phyloP scores from a whole-genome alignment of 768 basidiomycete species.

The Termitomyces sp. region DNA sequence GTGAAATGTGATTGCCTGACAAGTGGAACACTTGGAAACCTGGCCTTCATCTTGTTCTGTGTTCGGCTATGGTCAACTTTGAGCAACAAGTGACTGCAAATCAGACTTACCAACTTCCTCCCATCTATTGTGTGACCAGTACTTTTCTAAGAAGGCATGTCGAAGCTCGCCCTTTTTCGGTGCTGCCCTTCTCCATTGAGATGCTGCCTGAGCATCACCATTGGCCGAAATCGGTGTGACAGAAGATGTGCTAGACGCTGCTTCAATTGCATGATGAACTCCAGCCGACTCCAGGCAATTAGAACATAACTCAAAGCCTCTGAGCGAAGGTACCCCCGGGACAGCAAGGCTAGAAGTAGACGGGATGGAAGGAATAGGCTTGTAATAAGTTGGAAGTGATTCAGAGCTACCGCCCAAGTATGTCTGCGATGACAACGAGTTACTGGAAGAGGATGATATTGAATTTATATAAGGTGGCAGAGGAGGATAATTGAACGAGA shows the following conservation, averaged over 20 bases:
- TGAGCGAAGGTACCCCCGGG: constrained; percentile 15
- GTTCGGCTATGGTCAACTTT: background rate
- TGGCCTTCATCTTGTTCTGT: constrained; percentile 68
- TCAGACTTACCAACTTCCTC: constrained; percentile 74
- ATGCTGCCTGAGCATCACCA: constrained; percentile 49
- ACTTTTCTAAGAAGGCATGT: constrained; percentile 83
- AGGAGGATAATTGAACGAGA: constrained; percentile 28
- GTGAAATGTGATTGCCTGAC: constrained; percentile 53
- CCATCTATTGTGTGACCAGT: constrained; percentile 85
- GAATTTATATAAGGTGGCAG: constrained; percentile 26
- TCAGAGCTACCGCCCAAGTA: constrained; percentile 27
- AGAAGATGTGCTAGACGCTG: constrained; percentile 47
- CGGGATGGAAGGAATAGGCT: constrained; percentile 44
- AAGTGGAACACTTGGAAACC: constrained; percentile 77
- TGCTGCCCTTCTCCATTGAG: constrained; percentile 63
- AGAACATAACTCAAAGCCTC: constrained; percentile 83
- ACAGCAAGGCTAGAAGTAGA: constrained; percentile 23
- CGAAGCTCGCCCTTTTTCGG: constrained; percentile 76
- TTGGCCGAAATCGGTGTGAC: constrained; percentile 41
- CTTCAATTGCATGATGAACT: constrained; percentile 71
- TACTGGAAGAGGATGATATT: constrained; percentile 21
- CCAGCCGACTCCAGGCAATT: constrained; percentile 77
- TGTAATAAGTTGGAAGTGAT: constrained; percentile 24
- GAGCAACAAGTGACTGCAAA: background rate
- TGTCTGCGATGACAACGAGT: constrained; percentile 32